phyloP scores from a whole-genome alignment of 2,329 filamentous ascomycete genomes.

The Phyllosticta citriasiana region DNA sequence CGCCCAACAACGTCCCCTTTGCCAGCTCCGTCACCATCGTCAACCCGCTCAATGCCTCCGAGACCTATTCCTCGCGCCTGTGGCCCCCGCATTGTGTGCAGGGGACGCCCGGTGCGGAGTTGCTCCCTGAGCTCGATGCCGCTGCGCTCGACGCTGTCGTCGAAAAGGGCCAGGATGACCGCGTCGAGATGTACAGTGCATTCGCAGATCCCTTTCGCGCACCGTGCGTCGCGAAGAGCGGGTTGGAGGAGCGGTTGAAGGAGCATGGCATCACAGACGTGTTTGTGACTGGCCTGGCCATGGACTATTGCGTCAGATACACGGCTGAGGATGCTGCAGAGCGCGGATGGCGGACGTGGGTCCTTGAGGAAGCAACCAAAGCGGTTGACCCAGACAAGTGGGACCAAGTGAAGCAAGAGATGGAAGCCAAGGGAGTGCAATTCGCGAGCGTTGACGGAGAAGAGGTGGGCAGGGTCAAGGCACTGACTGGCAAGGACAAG shows the following conservation, averaged over 20 bases:
- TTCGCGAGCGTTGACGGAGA: conserved; percentile 49
- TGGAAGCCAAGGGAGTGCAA: conserved; percentile 50
- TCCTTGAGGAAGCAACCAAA: conserved; percentile 69
- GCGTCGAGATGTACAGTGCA: conserved; percentile 88
- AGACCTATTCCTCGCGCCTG: conserved; percentile 57
- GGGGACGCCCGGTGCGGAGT: conserved; percentile 57
- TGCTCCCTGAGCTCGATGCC: conserved; percentile 57
- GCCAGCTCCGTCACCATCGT: conserved; percentile 52
- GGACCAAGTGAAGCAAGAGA: conserved; percentile 44
- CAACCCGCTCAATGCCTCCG: conserved; percentile 54
- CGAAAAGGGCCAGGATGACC: conserved; percentile 64
- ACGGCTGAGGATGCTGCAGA: conserved; percentile 69
- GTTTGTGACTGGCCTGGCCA: conserved; percentile 75
- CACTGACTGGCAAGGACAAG: background rate
- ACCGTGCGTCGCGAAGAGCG: conserved; percentile 49
- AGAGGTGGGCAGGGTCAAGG: conserved; percentile 44
- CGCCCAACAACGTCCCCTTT: conserved; percentile 57
- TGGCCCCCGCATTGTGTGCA: conserved; percentile 92
- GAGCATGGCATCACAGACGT: conserved; percentile 60
- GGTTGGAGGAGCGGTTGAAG: conserved; percentile 50
- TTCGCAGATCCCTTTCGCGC: conserved; percentile 67
- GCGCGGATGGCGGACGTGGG: conserved; percentile 66
- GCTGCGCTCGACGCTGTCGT: conserved; percentile 44
- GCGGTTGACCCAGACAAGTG: conserved; percentile 56
- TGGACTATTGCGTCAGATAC: conserved; percentile 77